phyloP scores from a whole-genome alignment of 768 basidiomycete genomes.

The Pholiota conissans region DNA sequence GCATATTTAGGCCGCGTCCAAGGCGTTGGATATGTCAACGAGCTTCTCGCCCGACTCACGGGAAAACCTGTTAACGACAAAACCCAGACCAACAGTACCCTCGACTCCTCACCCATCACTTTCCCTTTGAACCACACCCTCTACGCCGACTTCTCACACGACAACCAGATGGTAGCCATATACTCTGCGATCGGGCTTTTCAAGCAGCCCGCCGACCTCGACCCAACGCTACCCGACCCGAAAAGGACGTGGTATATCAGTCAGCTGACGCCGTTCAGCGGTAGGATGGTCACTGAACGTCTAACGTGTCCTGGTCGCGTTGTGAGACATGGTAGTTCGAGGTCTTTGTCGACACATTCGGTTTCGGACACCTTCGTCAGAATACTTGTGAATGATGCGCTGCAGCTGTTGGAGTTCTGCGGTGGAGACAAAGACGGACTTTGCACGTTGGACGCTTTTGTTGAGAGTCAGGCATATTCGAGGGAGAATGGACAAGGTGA shows the following conservation, averaged over 20 bases:
- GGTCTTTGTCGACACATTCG: neutral
- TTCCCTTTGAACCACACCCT: slow-evolving; percentile 70
- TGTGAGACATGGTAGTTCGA: neutral
- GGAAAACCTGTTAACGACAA: slow-evolving; percentile 58
- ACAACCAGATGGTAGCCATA: slow-evolving; percentile 83
- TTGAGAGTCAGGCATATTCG: slow-evolving; percentile 71
- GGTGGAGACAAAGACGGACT: slow-evolving; percentile 51
- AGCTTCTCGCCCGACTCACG: slow-evolving; percentile 82
- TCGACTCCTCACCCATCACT: slow-evolving; percentile 59
- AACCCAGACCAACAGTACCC: slow-evolving; percentile 76
- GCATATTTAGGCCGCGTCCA: slow-evolving; percentile 70
- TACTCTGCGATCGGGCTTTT: slow-evolving; percentile 63
- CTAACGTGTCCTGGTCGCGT: slow-evolving; percentile 41
- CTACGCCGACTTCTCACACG: slow-evolving; percentile 84
- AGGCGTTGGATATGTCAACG: slow-evolving; percentile 87
- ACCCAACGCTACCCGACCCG: slow-evolving; percentile 32
- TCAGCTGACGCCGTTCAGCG: slow-evolving; percentile 72
- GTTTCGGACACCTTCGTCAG: neutral
- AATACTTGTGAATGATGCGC: slow-evolving; percentile 50
- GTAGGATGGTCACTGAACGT: slow-evolving; percentile 72
- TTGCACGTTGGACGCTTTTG: slow-evolving; percentile 65
- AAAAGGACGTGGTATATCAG: slow-evolving; percentile 53
- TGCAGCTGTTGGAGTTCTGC: slow-evolving; percentile 66
- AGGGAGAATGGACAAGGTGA: slow-evolving; percentile 68
- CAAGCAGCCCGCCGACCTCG: slow-evolving; percentile 32